Percentiles rank a stretch among this genome's conserved stretches.
Conservation (phyloP, 2,329 filamentous ascomycete genomes). For the Fusarium mangiferae region DNA sequence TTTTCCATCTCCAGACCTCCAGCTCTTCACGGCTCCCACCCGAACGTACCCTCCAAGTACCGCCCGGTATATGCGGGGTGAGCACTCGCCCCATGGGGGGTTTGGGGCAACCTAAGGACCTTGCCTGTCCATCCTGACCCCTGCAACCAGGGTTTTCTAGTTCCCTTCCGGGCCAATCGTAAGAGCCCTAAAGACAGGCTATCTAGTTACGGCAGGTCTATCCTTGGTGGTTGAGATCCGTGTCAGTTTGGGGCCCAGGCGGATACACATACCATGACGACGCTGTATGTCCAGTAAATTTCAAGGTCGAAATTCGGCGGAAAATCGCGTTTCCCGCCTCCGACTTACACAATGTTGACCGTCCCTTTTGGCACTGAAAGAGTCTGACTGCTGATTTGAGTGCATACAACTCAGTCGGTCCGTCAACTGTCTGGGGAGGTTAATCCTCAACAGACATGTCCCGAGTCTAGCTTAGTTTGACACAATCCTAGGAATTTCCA, state of each 20-base stretch:
- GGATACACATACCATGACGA: background rate
- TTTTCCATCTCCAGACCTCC: background rate
- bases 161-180: constrained; percentile 33
- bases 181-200: constrained; percentile 6
- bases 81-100: constrained; percentile 21
- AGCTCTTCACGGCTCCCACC: background rate
- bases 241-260: background rate
- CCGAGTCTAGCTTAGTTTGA: background rate
- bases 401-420: background rate
- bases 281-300: background rate
- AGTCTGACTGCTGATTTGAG: background rate
- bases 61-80: constrained; percentile 21
- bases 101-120: constrained; percentile 37
- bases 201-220: constrained; percentile 36
- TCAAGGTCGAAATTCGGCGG: background rate
- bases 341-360: background rate
- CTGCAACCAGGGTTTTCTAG: constrained; percentile 16
- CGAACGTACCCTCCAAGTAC: constrained; percentile 21
- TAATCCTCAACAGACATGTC: background rate
- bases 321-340: constrained; percentile 3
- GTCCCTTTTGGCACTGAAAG: background rate
- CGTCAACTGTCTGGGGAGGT: background rate
- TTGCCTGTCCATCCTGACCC: constrained; percentile 9
- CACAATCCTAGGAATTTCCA: background rate
- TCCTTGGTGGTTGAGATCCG: constrained; percentile 10